Base-by-base conservation (phyloP, 305 asterid species). In the Fraxinus sp. region DNA sequence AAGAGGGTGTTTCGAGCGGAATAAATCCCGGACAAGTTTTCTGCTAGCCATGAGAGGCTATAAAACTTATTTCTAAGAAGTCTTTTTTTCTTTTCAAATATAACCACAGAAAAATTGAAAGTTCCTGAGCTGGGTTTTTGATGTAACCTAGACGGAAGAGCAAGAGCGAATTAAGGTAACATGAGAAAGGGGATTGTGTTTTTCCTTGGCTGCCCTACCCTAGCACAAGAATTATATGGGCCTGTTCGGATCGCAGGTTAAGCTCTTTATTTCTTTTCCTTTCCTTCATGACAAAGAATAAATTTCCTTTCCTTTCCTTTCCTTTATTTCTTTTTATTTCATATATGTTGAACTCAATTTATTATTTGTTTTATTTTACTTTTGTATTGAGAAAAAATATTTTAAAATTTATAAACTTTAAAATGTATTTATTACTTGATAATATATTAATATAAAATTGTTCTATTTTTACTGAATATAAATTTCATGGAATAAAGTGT, bases 1-100 rank as follows among this genome's bases (percentile, higher is more conserved):
- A 75, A 89, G 59, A 35, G 83, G 85, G 24, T 85, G 88, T 71
- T 85, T 88, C 35, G 93, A 88, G 73, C 90, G 80, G 75, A 92
- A 88, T 28, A 91, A 86, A 89, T 94, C 97, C 35, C 97, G 89
- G 32, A 91, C 91, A 55, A 95, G 85, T 85, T 92, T 93, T 82
- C 93, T 89, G 88, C 88, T 79, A 57, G 97, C 97, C 97, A 95
- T 95, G 74, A 55, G 76, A 33, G 35, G 57, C 62, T 33, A 14
- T 20, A 7, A 43, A 26, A 2, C 3, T 49, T 30, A 9, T 78
- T 11, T 28, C 20, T 26, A 10, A 24, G 3, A n/a, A 68, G 75
- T 0, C 0, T 68, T 4, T 68, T 28, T 9, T 26, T 4, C 5
- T 66, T 9, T 62, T 16, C 18, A 78, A 14, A 39, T 36, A 2